Percentiles rank a stretch among this genome's conserved stretches.
These are phyloP conservation scores for Linnemannia zychae DNA, from an alignment of 192 early-diverging fungal species.

Conservation along the genomic window DNA sequence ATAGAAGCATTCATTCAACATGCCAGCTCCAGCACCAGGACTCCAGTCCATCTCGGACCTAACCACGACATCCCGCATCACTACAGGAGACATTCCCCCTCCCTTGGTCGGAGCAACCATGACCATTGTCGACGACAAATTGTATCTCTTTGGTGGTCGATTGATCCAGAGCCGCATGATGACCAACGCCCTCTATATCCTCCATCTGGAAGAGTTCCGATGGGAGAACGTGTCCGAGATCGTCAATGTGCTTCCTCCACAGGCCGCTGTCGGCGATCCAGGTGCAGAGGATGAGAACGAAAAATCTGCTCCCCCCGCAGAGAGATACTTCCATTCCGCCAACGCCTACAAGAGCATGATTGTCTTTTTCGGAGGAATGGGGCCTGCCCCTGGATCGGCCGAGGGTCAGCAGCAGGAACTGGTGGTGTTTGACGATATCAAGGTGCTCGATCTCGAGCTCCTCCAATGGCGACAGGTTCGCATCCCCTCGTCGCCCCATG, in stretches of 20 bases:
- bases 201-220: constrained; percentile 69
- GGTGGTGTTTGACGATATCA: constrained; percentile 78
- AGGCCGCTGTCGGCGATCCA: constrained; percentile 52
- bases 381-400: constrained; percentile 64
- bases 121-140: constrained; percentile 72
- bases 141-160: constrained; percentile 83
- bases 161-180: constrained; percentile 76
- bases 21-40: constrained; percentile 57
- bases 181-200: constrained; percentile 79
- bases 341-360: constrained; percentile 77
- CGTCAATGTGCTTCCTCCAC: constrained; percentile 50
- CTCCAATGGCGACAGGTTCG: constrained; percentile 74
- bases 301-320: constrained; percentile 56
- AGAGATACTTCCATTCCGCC: constrained; percentile 84
- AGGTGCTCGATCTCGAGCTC: constrained; percentile 75
- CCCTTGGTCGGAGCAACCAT: constrained; percentile 82
- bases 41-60: constrained; percentile 63
- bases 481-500: constrained; percentile 59
- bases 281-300: constrained; percentile 46
- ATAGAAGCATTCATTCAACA: constrained; percentile 10
- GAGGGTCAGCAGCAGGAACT: constrained; percentile 63
- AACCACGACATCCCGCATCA: constrained; percentile 59
- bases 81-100: constrained; percentile 79
- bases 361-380: constrained; percentile 87
- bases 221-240: constrained; percentile 67